These are phyloP conservation scores for Cryphonectria naterciae DNA, from an alignment of 2,329 filamentous ascomycete genomes.

Conservation along the genomic window DNA sequence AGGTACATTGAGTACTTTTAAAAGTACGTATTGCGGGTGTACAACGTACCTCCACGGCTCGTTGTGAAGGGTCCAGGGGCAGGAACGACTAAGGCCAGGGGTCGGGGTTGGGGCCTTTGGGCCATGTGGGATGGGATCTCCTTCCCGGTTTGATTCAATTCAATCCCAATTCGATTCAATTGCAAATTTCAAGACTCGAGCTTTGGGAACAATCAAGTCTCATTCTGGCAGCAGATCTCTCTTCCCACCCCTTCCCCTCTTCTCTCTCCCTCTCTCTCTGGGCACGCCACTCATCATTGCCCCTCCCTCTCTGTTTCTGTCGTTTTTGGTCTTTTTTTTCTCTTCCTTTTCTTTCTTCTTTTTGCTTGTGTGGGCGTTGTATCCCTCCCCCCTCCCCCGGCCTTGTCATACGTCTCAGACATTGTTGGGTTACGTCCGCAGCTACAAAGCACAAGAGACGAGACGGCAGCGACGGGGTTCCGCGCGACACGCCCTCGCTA, in stretches of 20 bases:
- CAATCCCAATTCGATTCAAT: background rate
- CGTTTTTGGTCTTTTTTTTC: background rate
- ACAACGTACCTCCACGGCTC: too few species aligned
- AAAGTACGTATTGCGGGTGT: too few species aligned
- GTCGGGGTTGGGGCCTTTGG: background rate
- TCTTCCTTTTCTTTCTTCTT: background rate
- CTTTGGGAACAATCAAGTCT: background rate
- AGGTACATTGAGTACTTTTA: too few species aligned
- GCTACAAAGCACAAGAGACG: background rate
- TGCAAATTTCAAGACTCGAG: background rate
- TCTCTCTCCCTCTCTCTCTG: too few species aligned
- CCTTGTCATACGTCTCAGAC: background rate
- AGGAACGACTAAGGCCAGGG: background rate
- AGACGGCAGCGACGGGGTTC: background rate
- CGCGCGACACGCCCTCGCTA: background rate
- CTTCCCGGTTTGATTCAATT: background rate
- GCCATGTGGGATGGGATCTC: background rate
- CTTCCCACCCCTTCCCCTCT: background rate
- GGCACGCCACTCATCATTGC: too few species aligned
- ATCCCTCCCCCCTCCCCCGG: too few species aligned
- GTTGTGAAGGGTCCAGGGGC: background rate
- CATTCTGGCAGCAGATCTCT: background rate
- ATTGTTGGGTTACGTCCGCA: background rate
- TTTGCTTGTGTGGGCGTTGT: background rate
- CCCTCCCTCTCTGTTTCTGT: background rate